Evolutionary conservation across 2,329 filamentous ascomycete species (phyloP).

Genomic region (Emmonsia crescens): DNA sequence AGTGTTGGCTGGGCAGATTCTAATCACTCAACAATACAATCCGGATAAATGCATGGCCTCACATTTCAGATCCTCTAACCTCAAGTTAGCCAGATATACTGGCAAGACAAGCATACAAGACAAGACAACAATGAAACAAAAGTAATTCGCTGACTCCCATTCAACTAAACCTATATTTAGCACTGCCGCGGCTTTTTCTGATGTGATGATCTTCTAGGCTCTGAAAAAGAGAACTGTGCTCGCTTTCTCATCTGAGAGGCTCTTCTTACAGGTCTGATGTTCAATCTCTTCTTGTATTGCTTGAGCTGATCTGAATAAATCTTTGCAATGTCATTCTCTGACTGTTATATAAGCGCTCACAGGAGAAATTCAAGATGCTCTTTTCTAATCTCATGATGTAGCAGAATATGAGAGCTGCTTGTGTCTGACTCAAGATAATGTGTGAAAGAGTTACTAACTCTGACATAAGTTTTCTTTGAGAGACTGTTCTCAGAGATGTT

Average conservation of each 20-base stretch:
- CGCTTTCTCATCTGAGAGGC: constrained; percentile 1
- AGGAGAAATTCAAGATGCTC: constrained; percentile 1
- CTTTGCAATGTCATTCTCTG: constrained; percentile 1
- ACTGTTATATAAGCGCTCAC: neutral
- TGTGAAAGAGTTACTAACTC: neutral
- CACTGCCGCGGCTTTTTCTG: constrained; percentile 1
- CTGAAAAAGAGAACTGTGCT: neutral
- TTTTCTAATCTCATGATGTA: neutral
- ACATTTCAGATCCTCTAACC: neutral
- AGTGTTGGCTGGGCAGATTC: neutral
- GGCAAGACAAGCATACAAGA: neutral
- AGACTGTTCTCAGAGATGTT: neutral
- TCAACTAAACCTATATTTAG: neutral
- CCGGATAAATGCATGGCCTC: neutral
- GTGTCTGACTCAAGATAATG: neutral
- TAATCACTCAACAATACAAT: neutral
- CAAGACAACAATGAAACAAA: neutral
- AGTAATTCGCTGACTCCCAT: neutral
- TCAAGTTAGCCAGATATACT: neutral
- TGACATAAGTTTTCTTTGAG: neutral
- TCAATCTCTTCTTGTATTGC: neutral
- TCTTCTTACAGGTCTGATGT: neutral
- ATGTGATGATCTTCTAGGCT: constrained; percentile 2
- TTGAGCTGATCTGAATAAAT: neutral
- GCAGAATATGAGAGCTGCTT: neutral